Percentiles rank a stretch among this genome's conserved stretches.
Evolutionary conservation across 345 rosid genomes (phyloP).

Genomic region (Syzygium aromaticum): DNA sequence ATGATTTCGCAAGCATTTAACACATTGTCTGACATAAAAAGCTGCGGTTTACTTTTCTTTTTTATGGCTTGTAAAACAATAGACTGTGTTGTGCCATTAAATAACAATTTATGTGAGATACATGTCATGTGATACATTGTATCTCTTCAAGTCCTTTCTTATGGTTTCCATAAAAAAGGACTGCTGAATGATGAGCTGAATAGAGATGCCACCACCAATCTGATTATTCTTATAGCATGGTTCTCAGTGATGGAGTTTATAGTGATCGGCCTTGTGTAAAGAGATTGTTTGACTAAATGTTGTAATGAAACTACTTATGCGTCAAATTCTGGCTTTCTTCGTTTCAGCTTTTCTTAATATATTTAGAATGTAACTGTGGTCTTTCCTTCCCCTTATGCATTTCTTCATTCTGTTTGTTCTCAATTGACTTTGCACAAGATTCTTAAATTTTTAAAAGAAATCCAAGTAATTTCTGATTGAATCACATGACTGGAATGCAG

Average conservation of each 20-base stretch:
- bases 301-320: neutral
- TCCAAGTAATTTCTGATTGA: neutral
- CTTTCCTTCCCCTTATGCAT: neutral
- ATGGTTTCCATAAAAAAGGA: neutral
- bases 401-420: neutral
- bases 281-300: neutral
- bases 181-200: neutral
- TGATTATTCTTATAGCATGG: neutral
- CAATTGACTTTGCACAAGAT: neutral
- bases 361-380: neutral
- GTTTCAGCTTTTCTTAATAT: neutral
- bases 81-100: no score
- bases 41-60: neutral
- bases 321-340: neutral
- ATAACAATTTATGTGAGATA: no score
- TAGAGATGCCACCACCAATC: neutral
- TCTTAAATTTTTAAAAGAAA: neutral
- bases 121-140: no score
- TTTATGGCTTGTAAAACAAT: no score
- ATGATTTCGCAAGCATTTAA: neutral
- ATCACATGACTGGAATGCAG: neutral
- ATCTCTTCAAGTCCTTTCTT: no score
- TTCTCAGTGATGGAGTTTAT: neutral
- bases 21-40: neutral
- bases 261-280: neutral